Evolutionary conservation across 495 filamentous ascomycete genomes (phyloP).

Genomic region (Schizothecium vesticola): DNA sequence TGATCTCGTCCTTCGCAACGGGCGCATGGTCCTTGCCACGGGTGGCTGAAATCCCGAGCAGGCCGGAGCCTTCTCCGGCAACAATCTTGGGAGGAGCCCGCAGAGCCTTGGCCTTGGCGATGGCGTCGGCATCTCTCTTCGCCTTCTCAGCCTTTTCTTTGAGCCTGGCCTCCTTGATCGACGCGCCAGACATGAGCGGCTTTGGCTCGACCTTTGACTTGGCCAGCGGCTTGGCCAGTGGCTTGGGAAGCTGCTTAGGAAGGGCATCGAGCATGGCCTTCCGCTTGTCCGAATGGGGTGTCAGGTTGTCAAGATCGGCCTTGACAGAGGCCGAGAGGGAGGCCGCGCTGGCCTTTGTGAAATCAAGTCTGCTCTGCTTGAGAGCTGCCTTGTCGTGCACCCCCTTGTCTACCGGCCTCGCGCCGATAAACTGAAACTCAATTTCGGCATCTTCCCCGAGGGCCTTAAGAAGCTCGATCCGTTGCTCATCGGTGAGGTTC

Average conservation of each 20-base stretch:
- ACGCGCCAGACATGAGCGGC: slow-evolving; percentile 32
- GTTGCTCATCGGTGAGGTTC: slow-evolving; percentile 68
- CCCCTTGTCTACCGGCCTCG: slow-evolving; percentile 50
- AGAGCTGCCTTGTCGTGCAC: slow-evolving; percentile 38
- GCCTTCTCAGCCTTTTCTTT: slow-evolving; percentile 69
- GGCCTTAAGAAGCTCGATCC: slow-evolving; percentile 73
- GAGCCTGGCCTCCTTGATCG: slow-evolving; percentile 64
- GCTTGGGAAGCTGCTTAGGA: slow-evolving; percentile 12
- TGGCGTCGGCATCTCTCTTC: slow-evolving; percentile 60
- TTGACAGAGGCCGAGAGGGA: slow-evolving; percentile 29
- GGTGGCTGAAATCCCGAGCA: slow-evolving; percentile 64
- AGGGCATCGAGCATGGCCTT: slow-evolving; percentile 20
- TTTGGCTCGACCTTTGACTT: slow-evolving; percentile 31
- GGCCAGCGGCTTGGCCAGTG: slow-evolving; percentile 17
- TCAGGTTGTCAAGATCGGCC: slow-evolving; percentile 33
- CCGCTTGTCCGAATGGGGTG: slow-evolving; percentile 35
- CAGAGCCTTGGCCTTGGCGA: slow-evolving; percentile 60
- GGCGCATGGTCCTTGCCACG: slow-evolving; percentile 66
- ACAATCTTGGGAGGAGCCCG: slow-evolving; percentile 53
- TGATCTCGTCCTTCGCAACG: slow-evolving; percentile 68
- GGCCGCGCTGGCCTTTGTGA: slow-evolving; percentile 31
- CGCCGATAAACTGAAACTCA: slow-evolving; percentile 39
- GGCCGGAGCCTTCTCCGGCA: slow-evolving; percentile 69
- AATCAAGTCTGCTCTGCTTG: slow-evolving; percentile 63
- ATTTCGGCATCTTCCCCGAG: slow-evolving; percentile 66